A percentile compares a stretch with the other conserved stretches of the same genome.
Conservation (phyloP, 345 rosid genomes). For the Salix brachista region DNA sequence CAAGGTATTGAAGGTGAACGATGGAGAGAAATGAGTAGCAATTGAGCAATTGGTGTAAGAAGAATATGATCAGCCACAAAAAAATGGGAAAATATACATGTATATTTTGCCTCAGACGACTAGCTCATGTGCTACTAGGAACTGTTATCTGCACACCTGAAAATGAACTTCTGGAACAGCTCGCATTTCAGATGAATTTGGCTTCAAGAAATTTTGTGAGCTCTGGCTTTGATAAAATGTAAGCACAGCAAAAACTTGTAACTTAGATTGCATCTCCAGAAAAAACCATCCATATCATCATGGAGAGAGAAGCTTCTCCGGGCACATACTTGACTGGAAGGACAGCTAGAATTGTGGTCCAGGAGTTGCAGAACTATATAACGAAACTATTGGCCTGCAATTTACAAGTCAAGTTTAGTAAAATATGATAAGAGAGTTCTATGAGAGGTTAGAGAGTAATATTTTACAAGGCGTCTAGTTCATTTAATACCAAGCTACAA, state of each 20-base stretch:
- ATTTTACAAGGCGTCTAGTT: too few relatives aligned
- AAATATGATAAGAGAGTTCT: neutral
- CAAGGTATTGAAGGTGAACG: neutral
- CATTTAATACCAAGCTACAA: neutral
- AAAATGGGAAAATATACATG: slow-evolving; percentile 18
- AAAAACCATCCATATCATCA: neutral
- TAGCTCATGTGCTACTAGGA: slow-evolving; percentile 1
- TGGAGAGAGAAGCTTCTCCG: neutral
- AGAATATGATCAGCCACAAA: neutral
- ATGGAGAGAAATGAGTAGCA: neutral
- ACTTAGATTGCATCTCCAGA: neutral
- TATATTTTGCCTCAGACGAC: slow-evolving; percentile 9
- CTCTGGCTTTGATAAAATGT: neutral
- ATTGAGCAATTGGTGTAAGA: neutral
- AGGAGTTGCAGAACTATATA: slow-evolving; percentile 6
- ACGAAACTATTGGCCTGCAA: slow-evolving; percentile 17
- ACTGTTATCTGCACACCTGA: slow-evolving; percentile 19
- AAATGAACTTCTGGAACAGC: slow-evolving; percentile 15
- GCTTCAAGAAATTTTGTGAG: neutral
- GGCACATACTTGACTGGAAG: neutral
- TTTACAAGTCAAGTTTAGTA: neutral
- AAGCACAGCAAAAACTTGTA: slow-evolving; percentile 5
- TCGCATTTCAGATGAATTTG: neutral
- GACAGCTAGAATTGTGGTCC: slow-evolving; percentile 1
- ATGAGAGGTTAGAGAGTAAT: too few relatives aligned